Percentiles rank a stretch among this genome's conserved stretches.
phyloP scores from a whole-genome alignment of 2,329 filamentous ascomycete genomes.

The Diaporthe longicolla region DNA sequence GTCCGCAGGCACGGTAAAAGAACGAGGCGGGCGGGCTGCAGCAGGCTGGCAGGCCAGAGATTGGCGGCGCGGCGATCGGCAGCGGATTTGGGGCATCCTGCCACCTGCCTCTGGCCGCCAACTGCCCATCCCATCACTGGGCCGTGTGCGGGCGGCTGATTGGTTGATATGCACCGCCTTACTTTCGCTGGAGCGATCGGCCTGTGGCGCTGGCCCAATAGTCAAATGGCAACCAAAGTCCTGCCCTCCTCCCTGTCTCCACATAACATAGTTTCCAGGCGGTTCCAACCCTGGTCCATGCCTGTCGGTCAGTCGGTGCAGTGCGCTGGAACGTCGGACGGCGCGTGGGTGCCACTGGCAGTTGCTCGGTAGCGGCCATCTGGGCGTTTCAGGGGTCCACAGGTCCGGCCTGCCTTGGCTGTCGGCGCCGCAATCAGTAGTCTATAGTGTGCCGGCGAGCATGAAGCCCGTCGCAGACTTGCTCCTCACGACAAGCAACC shows the following conservation, averaged over 20 bases:
- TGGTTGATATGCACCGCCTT: conserved; percentile 40
- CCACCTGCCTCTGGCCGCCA: background rate
- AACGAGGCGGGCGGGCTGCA: conserved; percentile 41
- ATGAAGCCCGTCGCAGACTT: conserved; percentile 28
- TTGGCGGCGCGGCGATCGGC: conserved; percentile 39
- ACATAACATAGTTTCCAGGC: conserved; percentile 32
- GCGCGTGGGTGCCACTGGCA: conserved; percentile 8
- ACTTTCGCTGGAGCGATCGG: conserved; percentile 38
- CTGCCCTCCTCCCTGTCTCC: conserved; percentile 25
- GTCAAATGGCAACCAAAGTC: conserved; percentile 20
- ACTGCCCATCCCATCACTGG: conserved; percentile 16
- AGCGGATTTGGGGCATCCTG: background rate
- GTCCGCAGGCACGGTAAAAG: conserved; percentile 26
- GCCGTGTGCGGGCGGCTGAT: conserved; percentile 32
- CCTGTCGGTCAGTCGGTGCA: background rate
- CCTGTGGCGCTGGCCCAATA: conserved; percentile 39
- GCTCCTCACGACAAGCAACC: conserved; percentile 6
- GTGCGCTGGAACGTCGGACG: conserved; percentile 16
- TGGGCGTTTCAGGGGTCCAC: conserved; percentile 29
- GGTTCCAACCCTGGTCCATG: conserved; percentile 30
- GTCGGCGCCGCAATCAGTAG: background rate
- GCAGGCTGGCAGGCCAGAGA: conserved; percentile 35
- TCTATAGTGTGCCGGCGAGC: conserved; percentile 27
- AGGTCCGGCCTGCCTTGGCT: background rate
- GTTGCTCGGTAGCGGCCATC: conserved; percentile 12